Evolutionary conservation across 1,139 yeast genomes (phyloP).

Genomic region (Scheffersomyces insectosa): DNA sequence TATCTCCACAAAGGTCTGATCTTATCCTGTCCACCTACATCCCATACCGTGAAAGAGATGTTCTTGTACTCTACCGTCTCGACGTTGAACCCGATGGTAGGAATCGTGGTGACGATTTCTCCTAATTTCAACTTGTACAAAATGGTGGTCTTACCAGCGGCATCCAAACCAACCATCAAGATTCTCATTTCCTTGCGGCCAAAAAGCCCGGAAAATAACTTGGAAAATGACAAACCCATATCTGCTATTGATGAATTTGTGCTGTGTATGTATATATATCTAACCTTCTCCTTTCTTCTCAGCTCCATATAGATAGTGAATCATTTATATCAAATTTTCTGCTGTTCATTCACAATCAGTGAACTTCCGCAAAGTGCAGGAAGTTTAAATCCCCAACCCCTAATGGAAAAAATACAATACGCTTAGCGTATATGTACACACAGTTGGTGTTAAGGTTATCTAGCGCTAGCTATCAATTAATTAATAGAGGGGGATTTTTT

Average conservation of each 20-base stretch:
- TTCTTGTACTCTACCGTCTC: constrained; percentile 46
- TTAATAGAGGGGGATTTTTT: no score
- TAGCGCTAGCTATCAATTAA: no score
- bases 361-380: no score
- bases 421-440: no score
- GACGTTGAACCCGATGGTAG: constrained; percentile 44
- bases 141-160: constrained; percentile 46
- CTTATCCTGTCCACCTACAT: constrained; percentile 48
- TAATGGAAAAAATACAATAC: no score
- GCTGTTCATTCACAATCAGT: no score
- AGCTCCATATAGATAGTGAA: no score
- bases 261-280: background rate
- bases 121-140: constrained; percentile 44
- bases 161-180: constrained; percentile 46
- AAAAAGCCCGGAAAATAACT: constrained; percentile 76
- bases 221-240: constrained; percentile 86
- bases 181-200: constrained; percentile 47
- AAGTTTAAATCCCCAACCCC: no score
- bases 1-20: constrained; percentile 47
- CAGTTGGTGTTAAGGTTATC: no score
- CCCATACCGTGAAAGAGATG: constrained; percentile 45
- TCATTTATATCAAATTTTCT: no score
- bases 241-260: background rate
- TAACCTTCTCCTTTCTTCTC: no score
- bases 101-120: constrained; percentile 43